A percentile compares a stretch with the other conserved stretches of the same genome.
Evolutionary conservation across 2,329 filamentous ascomycete species (phyloP).

Genomic region (Nothopassalora personata): DNA sequence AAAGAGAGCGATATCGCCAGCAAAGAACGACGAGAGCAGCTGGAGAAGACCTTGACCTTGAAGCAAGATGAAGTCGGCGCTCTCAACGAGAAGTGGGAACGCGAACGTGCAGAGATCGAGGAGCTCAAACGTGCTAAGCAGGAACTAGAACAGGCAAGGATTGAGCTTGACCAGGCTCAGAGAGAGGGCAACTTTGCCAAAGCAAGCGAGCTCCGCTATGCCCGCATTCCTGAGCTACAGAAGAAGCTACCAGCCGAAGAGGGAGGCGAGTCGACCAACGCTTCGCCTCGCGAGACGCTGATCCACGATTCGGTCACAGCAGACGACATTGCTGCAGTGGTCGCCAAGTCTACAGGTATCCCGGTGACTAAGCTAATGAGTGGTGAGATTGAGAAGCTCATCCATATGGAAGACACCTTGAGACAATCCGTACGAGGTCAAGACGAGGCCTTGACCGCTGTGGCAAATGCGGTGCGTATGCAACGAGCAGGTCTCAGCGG

Average conservation of each 20-base stretch:
- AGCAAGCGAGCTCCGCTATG: constrained; percentile 87
- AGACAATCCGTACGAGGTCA: constrained; percentile 82
- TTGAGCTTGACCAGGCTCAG: constrained; percentile 83
- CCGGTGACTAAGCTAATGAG: constrained; percentile 88
- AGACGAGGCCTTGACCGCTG: constrained; percentile 85
- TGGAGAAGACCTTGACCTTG: constrained; percentile 69
- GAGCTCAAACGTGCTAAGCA: constrained; percentile 81
- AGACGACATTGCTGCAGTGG: constrained; percentile 89
- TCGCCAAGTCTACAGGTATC: constrained; percentile 86
- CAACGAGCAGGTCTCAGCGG: constrained; percentile 88
- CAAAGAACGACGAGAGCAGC: constrained; percentile 77
- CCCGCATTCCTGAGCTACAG: constrained; percentile 77
- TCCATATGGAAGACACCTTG: constrained; percentile 90
- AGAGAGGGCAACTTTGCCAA: constrained; percentile 81
- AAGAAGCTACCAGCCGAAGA: constrained; percentile 72
- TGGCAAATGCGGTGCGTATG: constrained; percentile 88
- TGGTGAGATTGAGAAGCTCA: constrained; percentile 88
- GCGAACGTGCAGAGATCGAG: constrained; percentile 79
- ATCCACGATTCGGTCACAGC: constrained; percentile 93
- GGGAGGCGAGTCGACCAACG: constrained; percentile 38
- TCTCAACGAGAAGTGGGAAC: constrained; percentile 81
- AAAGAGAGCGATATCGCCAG: constrained; percentile 92
- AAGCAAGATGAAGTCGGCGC: constrained; percentile 71
- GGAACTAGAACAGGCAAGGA: constrained; percentile 76
- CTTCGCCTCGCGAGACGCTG: constrained; percentile 48